Evolutionary conservation across 1,284 basidiomycete genomes (phyloP).

Genomic region (Mycena sp.): DNA sequence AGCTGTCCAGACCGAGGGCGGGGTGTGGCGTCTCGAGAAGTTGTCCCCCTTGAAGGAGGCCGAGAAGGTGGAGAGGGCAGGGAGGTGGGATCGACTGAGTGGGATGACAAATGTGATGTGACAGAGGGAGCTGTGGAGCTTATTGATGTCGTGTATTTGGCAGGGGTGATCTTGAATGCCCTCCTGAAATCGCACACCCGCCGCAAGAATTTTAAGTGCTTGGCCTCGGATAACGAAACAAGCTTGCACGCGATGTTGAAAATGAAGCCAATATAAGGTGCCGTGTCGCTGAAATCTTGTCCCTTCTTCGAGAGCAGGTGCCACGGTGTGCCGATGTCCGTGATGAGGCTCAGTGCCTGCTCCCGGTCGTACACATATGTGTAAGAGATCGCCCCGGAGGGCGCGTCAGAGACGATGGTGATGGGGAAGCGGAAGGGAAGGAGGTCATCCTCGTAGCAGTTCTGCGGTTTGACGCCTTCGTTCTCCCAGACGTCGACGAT

Average conservation of each 20-base stretch:
- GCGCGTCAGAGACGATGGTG: background rate
- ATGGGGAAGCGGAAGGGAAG: background rate
- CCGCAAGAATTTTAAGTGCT: background rate
- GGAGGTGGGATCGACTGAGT: background rate
- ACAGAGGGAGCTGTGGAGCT: background rate
- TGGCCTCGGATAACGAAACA: background rate
- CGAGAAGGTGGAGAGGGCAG: background rate
- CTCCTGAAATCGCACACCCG: background rate
- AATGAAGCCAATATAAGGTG: background rate
- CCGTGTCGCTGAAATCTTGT: background rate
- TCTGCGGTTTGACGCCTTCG: constrained; percentile 31
- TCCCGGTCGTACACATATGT: background rate
- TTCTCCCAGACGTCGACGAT: constrained; percentile 39
- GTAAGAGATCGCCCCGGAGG: background rate
- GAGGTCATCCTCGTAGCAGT: background rate
- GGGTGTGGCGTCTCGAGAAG: no score
- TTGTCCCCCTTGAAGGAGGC: no score
- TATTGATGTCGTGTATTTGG: constrained; percentile 1
- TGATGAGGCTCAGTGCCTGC: background rate
- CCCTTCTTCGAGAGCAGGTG: background rate
- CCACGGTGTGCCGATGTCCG: background rate
- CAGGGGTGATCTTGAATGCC: background rate
- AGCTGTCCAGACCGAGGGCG: no score
- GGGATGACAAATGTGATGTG: constrained; percentile 10
- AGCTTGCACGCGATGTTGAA: background rate